These are phyloP conservation scores for Aspergillus ustus DNA, from an alignment of 2,329 filamentous ascomycete species.

Conservation along the genomic window DNA sequence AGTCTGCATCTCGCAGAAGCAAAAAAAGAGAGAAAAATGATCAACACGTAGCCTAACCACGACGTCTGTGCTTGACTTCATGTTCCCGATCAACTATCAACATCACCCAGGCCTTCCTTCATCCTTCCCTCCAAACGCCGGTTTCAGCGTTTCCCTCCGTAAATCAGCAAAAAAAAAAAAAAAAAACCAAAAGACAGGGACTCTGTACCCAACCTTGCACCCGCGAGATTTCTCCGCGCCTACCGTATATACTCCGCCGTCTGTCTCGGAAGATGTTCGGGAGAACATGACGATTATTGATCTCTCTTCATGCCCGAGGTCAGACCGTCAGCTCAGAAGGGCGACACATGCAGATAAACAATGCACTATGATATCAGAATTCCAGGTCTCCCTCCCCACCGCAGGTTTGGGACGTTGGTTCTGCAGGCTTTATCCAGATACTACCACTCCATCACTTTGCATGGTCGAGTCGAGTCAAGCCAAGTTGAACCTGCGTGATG, in stretches of 20 bases:
- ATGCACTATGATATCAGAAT: conserved; percentile 3
- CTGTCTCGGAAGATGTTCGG: too few species aligned
- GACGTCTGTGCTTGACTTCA: too few species aligned
- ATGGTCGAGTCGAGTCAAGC: neutral
- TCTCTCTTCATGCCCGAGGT: neutral
- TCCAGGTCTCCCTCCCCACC: neutral
- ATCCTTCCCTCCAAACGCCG: too few species aligned
- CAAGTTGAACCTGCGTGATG: neutral
- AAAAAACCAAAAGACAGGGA: too few species aligned
- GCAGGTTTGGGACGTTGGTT: neutral
- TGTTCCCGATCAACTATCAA: too few species aligned
- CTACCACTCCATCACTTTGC: neutral
- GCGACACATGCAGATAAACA: neutral
- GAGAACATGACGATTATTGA: too few species aligned
- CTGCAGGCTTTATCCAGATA: neutral
- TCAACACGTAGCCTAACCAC: too few species aligned
- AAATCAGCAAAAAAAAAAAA: neutral
- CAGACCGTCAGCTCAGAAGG: neutral
- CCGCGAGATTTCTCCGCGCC: neutral
- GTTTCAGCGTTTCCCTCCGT: too few species aligned
- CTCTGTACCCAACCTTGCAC: neutral
- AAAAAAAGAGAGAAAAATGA: neutral
- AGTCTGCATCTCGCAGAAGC: neutral
- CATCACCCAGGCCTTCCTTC: too few species aligned
- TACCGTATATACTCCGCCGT: neutral